Evolutionary conservation across 345 rosid genomes (phyloP), one percentile per base, ranked within the genome.

Genomic region (Turnera subulata): DNA sequence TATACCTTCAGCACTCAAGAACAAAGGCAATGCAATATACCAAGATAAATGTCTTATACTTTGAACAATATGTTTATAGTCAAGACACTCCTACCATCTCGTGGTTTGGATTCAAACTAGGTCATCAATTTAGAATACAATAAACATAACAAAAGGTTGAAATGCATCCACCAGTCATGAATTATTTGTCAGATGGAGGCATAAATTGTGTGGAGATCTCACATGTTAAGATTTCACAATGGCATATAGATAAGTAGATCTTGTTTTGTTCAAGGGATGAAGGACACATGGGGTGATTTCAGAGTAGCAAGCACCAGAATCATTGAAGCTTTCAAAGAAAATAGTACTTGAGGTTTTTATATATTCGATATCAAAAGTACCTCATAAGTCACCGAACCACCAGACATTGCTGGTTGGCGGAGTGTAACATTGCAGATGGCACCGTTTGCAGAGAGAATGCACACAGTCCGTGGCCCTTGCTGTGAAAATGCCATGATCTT

Each of bases 371-470:
- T 49, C 39, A 59, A 50, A 62, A 57, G 50, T 67, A 89, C 97
- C 98, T 92, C 97, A 57, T 82, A 84, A 53, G 93, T 70, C 65
- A 78, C 77, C 0, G 80, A 46, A 29, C 84, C 83, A 68, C 80
- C 75, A 48, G 87, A 37, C 67, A 62, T 62, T 45, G 84, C 66
- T 18, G 85, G 80, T 61, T 83, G 88, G 58, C 80, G 79, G 48
- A 92, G 85, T 19, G 86, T 83, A 49, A 80, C 91, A 58, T 74
- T 77, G 75, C 76, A 67, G 55, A 93, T 73, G 29, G 96, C 86
- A 50, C 99, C 99, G 81, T 68, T 81, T 55, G 94, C 97, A 48
- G 99, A 87, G 56, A 93, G 88, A 70, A 93, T 81, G 74, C 90
- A 85, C 46, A 93, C 66, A 16, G 86, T 78, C 38, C 94, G 65